Base-by-base conservation (phyloP, 495 filamentous ascomycete species). In the Xylaria acuta region DNA sequence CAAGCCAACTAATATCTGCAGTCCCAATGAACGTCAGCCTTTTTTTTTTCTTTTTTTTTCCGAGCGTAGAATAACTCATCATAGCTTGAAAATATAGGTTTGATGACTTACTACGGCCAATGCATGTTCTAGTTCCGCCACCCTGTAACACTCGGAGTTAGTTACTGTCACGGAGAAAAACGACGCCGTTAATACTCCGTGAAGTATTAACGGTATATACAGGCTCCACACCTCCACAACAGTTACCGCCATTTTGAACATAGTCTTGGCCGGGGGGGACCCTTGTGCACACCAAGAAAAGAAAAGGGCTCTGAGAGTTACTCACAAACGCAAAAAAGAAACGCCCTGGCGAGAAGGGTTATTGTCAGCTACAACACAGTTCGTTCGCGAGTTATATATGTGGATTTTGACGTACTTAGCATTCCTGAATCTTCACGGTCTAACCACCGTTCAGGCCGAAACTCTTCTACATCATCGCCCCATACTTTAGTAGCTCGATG, bases 371-470 rank as follows among this genome's bases (percentile, higher is more conserved):
- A 38, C 30, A 49, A 20, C 11, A 2, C 11, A 8, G 14, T 59
- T 45, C 9, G 51, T 22, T 12, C 30, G 38, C 14, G 5, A 14
- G 64, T 25, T 32, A 51, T 20, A 1, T 7, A 41, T 32, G 25
- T 27, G 16, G 14, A 25, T 43, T 9, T 41, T 27, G 3, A 56
- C 65, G 4, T 45, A 69, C 66, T 56, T 20, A 69, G 18, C 2
- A 5, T 25, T 63, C 82, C 79, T 67, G 81, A 79, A 0, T 78
- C 77, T 27, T 80, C 79, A 18, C 73, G 80, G 43, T 54, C 53
- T 5, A 89, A 75, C 86, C 86, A 88, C 2, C 86, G 72, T 64
- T 87, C 84, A 0, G 86, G 86, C 7, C 78, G 67, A 74, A 83
- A 88, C 1, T 34, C 27, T 36, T 77, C 72, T 1, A 80, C 82